A percentile compares a stretch with the other conserved stretches of the same genome.
Conservation (phyloP, 805 yeast genomes). For the Blastobotrys parvus region DNA sequence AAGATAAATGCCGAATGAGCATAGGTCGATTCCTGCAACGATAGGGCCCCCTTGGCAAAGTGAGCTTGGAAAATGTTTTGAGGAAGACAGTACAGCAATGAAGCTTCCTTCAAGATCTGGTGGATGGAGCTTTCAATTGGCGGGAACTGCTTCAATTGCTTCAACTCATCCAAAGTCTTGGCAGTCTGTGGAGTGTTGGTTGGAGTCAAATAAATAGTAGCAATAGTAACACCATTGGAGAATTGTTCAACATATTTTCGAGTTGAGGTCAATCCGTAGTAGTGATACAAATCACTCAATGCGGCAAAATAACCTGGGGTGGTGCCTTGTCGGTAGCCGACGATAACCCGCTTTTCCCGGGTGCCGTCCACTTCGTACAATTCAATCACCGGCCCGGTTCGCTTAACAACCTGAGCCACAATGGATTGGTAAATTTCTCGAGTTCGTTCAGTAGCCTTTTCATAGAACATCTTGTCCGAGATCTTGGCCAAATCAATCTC, state of each 20-base stretch:
- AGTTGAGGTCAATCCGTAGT: slow-evolving; percentile 75
- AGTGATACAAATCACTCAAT: slow-evolving; percentile 74
- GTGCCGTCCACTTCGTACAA: slow-evolving; percentile 71
- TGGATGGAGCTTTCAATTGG: slow-evolving; percentile 69
- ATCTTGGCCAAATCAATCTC: slow-evolving; percentile 54
- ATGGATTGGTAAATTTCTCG: slow-evolving; percentile 67
- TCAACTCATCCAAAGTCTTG: slow-evolving; percentile 24
- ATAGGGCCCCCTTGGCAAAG: slow-evolving; percentile 67
- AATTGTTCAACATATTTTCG: slow-evolving; percentile 94
- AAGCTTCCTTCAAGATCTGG: slow-evolving; percentile 91
- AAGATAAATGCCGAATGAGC: slow-evolving; percentile 91
- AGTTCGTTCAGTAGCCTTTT: slow-evolving; percentile 72
- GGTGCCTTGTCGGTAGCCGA: slow-evolving; percentile 78
- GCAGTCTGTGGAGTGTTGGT: slow-evolving; percentile 39
- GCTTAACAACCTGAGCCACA: slow-evolving; percentile 54
- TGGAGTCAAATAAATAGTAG: slow-evolving; percentile 77
- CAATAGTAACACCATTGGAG: slow-evolving; percentile 75
- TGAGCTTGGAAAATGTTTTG: slow-evolving; percentile 68
- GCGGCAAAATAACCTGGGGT: slow-evolving; percentile 86
- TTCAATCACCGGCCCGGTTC: slow-evolving; percentile 90
- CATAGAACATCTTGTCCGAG: slow-evolving; percentile 70
- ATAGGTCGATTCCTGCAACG: slow-evolving; percentile 89
- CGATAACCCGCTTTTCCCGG: slow-evolving; percentile 78
- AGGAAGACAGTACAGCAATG: slow-evolving; percentile 85
- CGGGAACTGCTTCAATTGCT: slow-evolving; percentile 25